Base-by-base conservation (phyloP, 805 yeast species). In the Pichia deserticola region DNA sequence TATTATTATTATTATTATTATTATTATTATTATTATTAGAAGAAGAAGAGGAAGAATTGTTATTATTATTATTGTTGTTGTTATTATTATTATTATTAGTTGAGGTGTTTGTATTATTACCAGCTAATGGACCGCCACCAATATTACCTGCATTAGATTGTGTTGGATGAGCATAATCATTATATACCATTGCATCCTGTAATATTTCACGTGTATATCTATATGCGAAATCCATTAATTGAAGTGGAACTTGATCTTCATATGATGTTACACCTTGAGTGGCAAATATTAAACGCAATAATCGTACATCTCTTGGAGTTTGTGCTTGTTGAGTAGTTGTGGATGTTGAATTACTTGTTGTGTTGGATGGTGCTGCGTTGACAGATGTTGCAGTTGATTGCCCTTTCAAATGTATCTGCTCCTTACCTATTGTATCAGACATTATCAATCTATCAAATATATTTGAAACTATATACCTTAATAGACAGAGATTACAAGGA, bases 171-270 rank as follows among this genome's bases (percentile, higher is more conserved):
- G 87, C 81, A 60, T 93, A 96, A 63, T 93, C 99, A 53, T 82
- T 84, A 66, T 90, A 93, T 3, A 86, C 73, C 47, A 87, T 77
- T 0, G 99, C 97, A 65, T 95, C 99, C 60, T 86, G 86, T 51
- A 95, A 69, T 4, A 93, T 85, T 5, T 89, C 84, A 28, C 84
- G 75, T 5, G 99, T 89, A 72, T 93, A 93, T 54, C 84, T 68
- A 67, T 87, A 84, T 12, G 99, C 98, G 71, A 93, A 93, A 65
- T 93, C 99, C 96, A 95, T 89, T 51, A 93, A 73, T 65, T 93
- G 98, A 28, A 95, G 67, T 0, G 98, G 97, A 4, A 93, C 98
- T 51, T 89, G 95, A 62, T 93, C 98, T 64, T 93, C 96, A 67
- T 92, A 93, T 52, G 85, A 80, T 50, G 85, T 87, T 30, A 93